Conservation (phyloP, 23 red algal species). For the Rhodosorus marinus region DNA sequence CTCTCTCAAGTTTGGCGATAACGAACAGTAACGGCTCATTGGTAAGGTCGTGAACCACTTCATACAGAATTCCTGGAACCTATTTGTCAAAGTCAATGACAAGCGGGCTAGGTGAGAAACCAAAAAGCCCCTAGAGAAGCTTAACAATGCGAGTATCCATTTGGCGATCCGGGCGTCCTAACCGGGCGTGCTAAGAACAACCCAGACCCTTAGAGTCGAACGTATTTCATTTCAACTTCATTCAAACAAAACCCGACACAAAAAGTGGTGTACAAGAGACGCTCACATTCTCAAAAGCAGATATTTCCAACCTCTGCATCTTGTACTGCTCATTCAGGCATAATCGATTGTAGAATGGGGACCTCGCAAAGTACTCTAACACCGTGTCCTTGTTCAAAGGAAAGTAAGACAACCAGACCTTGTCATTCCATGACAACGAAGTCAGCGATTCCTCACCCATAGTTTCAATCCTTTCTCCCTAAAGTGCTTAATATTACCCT, state of each 20-base stretch:
- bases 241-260: no score
- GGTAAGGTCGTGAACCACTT: conserved; percentile 15
- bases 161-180: no score
- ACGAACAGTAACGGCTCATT: conserved; percentile 9
- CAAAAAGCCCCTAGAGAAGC: conserved; percentile 48
- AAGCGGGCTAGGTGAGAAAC: conserved; percentile 39
- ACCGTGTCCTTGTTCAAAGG: conserved; percentile 53
- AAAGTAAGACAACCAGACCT: conserved; percentile 51
- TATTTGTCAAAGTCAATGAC: background rate
- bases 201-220: no score
- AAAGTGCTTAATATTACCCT: no score
- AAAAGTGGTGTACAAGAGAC: background rate
- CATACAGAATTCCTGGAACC: background rate
- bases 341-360: conserved; percentile 74
- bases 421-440: conserved; percentile 61
- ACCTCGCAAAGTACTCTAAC: conserved; percentile 75
- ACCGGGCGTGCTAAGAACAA: background rate
- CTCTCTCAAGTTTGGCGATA: conserved; percentile 18
- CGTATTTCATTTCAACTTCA: no score
- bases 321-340: conserved; percentile 86
- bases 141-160: no score
- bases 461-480: no score
- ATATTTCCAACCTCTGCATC: conserved; percentile 63
- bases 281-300: background rate
- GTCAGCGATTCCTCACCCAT: no score